These are phyloP conservation scores for Ceratobasidium sp. DNA, from an alignment of 1,284 basidiomycete genomes.

Conservation along the genomic window DNA sequence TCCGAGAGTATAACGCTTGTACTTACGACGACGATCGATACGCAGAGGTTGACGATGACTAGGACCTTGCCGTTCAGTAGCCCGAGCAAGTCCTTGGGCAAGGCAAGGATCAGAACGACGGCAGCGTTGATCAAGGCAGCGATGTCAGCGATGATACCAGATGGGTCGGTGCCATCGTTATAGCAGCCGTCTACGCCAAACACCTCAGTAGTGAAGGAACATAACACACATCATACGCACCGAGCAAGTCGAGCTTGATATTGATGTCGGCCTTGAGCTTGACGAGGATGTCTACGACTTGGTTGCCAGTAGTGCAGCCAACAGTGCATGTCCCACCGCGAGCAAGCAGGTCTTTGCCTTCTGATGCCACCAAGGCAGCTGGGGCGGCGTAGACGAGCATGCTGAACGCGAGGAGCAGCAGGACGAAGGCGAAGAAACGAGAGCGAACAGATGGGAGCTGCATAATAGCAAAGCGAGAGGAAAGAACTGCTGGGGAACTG, in stretches of 20 bases:
- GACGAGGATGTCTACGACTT: not conserved
- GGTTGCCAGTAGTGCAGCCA: not conserved
- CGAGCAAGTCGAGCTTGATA: constrained; percentile 25
- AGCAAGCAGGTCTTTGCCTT: constrained; percentile 7
- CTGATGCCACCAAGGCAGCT: not conserved
- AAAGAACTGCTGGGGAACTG: not conserved
- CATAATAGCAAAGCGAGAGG: constrained; percentile 22
- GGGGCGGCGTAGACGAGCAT: constrained; percentile 35
- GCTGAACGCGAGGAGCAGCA: constrained; percentile 15
- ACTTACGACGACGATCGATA: constrained; percentile 27
- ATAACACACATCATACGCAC: not conserved
- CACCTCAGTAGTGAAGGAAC: not conserved
- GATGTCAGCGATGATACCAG: constrained; percentile 35
- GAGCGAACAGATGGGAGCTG: constrained; percentile 28
- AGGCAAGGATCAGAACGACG: not conserved
- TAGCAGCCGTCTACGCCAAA: constrained; percentile 16
- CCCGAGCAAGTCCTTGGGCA: constrained; percentile 31
- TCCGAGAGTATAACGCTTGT: not conserved
- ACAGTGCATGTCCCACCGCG: constrained; percentile 35
- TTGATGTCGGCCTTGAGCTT: constrained; percentile 28
- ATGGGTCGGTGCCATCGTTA: constrained; percentile 18
- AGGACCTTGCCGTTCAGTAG: constrained; percentile 28
- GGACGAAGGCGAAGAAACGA: constrained; percentile 28
- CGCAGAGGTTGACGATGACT: constrained; percentile 29
- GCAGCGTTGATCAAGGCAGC: constrained; percentile 36